phyloP scores from a whole-genome alignment of 176 grass and related monocot genomes.

The Melocanna baccifera region DNA sequence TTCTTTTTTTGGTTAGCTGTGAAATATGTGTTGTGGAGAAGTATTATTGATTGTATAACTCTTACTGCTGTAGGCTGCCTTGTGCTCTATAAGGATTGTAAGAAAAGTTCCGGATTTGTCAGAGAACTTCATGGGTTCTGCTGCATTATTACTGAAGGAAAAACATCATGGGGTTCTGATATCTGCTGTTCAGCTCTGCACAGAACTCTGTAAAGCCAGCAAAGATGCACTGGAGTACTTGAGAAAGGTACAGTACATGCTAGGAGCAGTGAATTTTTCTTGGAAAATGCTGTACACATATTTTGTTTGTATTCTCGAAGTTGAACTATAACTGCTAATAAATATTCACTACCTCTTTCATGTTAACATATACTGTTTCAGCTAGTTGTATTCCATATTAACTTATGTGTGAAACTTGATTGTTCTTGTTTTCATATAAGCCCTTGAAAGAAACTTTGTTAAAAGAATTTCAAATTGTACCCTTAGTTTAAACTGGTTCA shows the following conservation, averaged over 20 bases:
- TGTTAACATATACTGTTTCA: slow-evolving; percentile 2
- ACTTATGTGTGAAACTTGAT: background rate
- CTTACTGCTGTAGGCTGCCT: slow-evolving; percentile 67
- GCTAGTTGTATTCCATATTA: background rate
- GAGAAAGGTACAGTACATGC: slow-evolving; percentile 63
- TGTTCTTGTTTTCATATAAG: background rate
- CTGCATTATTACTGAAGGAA: slow-evolving; percentile 84
- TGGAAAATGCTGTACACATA: background rate
- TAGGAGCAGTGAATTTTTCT: background rate
- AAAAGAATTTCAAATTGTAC: background rate
- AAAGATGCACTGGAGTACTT: slow-evolving; percentile 73
- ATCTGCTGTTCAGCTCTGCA: slow-evolving; percentile 86
- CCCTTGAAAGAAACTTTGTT: background rate
- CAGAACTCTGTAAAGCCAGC: slow-evolving; percentile 94
- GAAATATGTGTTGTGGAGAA: background rate
- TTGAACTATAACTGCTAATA: background rate
- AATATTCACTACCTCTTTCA: background rate
- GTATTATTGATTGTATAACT: slow-evolving; percentile 17
- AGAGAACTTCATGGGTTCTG: slow-evolving; percentile 77
- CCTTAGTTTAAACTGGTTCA: background rate
- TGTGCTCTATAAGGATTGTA: slow-evolving; percentile 92
- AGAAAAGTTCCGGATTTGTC: slow-evolving; percentile 95
- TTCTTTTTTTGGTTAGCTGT: slow-evolving; percentile 4
- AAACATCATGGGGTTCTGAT: slow-evolving; percentile 95
- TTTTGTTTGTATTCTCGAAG: background rate